Evolutionary conservation across 1,139 yeast species (phyloP).

Genomic region (Candida albicans): DNA sequence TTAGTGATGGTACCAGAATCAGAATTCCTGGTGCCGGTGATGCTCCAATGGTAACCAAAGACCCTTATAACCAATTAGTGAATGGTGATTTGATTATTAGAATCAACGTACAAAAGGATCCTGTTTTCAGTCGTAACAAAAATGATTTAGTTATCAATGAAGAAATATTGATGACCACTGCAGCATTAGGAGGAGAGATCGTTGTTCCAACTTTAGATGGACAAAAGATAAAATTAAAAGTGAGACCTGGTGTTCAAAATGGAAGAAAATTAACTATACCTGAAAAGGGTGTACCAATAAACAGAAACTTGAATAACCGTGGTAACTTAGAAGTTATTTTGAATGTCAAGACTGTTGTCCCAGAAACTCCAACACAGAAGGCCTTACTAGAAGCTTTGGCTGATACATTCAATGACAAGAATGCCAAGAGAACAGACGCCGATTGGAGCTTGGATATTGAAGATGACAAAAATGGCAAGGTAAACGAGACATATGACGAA

Average conservation of each 20-base stretch:
- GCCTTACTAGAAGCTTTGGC: conserved; percentile 95
- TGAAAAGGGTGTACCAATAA: conserved; percentile 83
- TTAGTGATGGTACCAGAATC: conserved; percentile 81
- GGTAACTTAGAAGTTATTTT: conserved; percentile 82
- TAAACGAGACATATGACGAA: conserved; percentile 29
- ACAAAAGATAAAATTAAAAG: conserved; percentile 68
- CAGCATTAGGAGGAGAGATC: conserved; percentile 90
- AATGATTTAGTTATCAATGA: conserved; percentile 63
- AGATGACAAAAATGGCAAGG: conserved; percentile 20
- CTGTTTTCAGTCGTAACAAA: conserved; percentile 64
- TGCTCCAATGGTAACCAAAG: conserved; percentile 71
- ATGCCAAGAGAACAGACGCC: conserved; percentile 71
- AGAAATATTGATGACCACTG: conserved; percentile 88
- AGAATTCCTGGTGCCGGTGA: conserved; percentile 91
- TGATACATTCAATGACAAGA: conserved; percentile 77
- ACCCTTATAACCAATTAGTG: conserved; percentile 59
- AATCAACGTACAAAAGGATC: conserved; percentile 74
- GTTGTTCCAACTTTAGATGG: conserved; percentile 87
- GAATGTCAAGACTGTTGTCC: conserved; percentile 68
- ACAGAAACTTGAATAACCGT: conserved; percentile 55
- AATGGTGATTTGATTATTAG: conserved; percentile 89
- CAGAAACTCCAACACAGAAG: conserved; percentile 83
- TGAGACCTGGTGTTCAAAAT: conserved; percentile 84
- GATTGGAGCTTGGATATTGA: conserved; percentile 50
- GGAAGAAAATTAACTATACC: conserved; percentile 78